Conservation (phyloP, 192 early-diverging fungal species). For the Dissophora ornata region DNA sequence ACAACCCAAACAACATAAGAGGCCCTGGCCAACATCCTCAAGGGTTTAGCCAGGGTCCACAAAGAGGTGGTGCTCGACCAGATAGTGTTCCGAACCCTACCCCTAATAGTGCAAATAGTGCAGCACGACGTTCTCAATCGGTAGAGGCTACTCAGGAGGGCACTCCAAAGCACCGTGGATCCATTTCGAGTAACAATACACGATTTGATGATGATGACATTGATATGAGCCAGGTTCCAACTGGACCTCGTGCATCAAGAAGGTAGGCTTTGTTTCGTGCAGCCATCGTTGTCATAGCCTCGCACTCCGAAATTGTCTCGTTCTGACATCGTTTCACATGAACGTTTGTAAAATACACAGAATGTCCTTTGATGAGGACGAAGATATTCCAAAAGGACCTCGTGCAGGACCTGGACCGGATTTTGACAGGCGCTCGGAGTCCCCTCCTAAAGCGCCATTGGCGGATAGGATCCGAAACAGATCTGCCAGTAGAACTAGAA, state of each 20-base stretch:
- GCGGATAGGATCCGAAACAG: constrained; percentile 39
- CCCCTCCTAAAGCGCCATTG: constrained; percentile 34
- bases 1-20: constrained; percentile 8
- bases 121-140: constrained; percentile 3
- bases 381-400: constrained; percentile 38
- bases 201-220: constrained; percentile 39
- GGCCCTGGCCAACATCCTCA: constrained; percentile 22
- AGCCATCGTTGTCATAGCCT: too few relatives aligned
- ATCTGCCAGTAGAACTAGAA: constrained; percentile 32
- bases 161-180: background rate
- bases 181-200: background rate
- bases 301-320: too few relatives aligned
- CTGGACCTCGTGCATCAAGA: constrained; percentile 40
- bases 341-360: background rate
- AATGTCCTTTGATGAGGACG: constrained; percentile 24
- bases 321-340: too few relatives aligned
- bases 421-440: constrained; percentile 23
- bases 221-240: constrained; percentile 52
- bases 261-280: constrained; percentile 11
- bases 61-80: background rate
- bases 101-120: background rate
- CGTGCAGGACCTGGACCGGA: constrained; percentile 29
- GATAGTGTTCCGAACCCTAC: background rate
- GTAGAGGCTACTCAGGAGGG: background rate
- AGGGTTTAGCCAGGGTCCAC: background rate